phyloP scores from a whole-genome alignment of 257 asterid genomes.

The Jasminum sambac region DNA sequence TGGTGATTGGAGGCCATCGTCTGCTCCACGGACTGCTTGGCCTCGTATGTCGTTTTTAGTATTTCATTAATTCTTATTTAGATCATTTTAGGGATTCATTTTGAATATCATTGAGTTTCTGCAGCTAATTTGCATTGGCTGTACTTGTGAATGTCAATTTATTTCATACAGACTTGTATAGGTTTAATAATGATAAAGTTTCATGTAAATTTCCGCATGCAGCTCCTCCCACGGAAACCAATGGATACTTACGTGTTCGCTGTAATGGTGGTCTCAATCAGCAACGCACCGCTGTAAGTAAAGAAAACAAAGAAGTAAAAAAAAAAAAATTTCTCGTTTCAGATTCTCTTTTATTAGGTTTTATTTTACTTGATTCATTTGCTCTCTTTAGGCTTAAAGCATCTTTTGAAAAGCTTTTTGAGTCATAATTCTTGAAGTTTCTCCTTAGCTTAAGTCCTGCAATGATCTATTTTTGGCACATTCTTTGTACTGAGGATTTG shows the following conservation, averaged over 20 bases:
- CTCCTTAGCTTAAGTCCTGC: neutral
- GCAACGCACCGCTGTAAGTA: slow-evolving; percentile 90
- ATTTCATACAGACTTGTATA: neutral
- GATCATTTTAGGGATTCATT: slow-evolving; percentile 5
- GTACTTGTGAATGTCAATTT: slow-evolving; percentile 11
- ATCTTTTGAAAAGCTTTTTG: neutral
- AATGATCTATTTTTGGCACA: neutral
- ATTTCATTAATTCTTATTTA: neutral
- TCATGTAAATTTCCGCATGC: slow-evolving; percentile 31
- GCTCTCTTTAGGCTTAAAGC: neutral
- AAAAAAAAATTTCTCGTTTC: too few species aligned
- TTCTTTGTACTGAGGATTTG: slow-evolving; percentile 16
- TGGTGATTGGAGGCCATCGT: slow-evolving; percentile 94
- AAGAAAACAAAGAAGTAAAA: neutral
- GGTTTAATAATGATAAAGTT: slow-evolving; percentile 23
- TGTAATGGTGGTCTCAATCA: slow-evolving; percentile 99
- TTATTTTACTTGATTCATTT: slow-evolving; percentile 8
- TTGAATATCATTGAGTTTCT: slow-evolving; percentile 7
- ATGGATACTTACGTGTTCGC: slow-evolving; percentile 94
- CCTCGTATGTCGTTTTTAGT: slow-evolving; percentile 58
- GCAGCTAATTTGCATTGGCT: neutral
- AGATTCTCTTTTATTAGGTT: slow-evolving; percentile 7
- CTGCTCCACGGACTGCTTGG: slow-evolving; percentile 96
- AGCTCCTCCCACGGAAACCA: slow-evolving; percentile 81
- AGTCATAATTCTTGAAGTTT: slow-evolving; percentile 3